Conservation (phyloP, 169 alveolate species). For the Plasmodium relictum region DNA sequence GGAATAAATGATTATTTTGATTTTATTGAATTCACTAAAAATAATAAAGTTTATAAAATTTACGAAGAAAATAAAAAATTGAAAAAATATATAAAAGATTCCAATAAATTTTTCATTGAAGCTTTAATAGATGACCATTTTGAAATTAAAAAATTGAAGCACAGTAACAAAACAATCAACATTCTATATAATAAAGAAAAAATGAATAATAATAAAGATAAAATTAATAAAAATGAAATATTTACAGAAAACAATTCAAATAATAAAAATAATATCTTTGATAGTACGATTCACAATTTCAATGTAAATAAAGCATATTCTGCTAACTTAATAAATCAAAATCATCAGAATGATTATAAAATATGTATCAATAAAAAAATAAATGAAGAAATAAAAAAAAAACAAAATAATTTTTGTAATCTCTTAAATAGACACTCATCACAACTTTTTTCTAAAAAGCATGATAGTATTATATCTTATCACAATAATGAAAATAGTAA, state of each 20-base stretch:
- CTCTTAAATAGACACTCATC: too few species aligned
- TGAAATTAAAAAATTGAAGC: conserved; percentile 52
- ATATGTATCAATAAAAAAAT: too few species aligned
- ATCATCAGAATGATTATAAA: too few species aligned
- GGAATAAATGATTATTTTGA: conserved; percentile 62
- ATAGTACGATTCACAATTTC: background rate
- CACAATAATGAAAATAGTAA: too few species aligned
- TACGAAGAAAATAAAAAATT: conserved; percentile 66
- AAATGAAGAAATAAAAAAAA: too few species aligned
- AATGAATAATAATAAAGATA: conserved; percentile 8
- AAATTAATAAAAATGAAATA: background rate
- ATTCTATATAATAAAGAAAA: conserved; percentile 60
- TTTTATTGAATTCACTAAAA: conserved; percentile 21
- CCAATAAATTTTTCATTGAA: conserved; percentile 28
- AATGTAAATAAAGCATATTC: background rate
- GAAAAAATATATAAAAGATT: conserved; percentile 49
- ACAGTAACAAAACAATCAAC: conserved; percentile 43
- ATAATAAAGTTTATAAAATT: conserved; percentile 28
- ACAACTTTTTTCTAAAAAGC: too few species aligned
- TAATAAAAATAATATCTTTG: background rate
- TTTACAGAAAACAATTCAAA: background rate
- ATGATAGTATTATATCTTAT: too few species aligned
- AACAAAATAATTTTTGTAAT: too few species aligned
- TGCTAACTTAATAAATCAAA: background rate
- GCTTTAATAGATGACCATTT: conserved; percentile 15